phyloP scores from a whole-genome alignment of 2,329 filamentous ascomycete genomes.

The Mycosphaerella sp. region DNA sequence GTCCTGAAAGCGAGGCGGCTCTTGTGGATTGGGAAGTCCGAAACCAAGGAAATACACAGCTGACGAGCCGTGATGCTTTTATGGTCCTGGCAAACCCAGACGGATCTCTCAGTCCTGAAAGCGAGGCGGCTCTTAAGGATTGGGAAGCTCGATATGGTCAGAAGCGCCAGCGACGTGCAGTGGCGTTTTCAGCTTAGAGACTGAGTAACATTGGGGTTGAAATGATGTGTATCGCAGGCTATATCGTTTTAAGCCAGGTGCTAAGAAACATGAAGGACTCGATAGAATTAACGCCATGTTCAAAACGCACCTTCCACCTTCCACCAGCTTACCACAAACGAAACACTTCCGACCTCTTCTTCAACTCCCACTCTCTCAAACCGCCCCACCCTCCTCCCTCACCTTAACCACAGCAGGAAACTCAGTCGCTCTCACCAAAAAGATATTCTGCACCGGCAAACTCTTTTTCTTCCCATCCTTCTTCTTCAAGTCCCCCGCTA shows the following conservation, averaged over 20 bases:
- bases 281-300: too few relatives aligned
- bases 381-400: not conserved
- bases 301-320: too few relatives aligned
- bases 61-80: too few relatives aligned
- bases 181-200: not conserved
- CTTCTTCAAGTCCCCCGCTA: not conserved
- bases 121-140: not conserved
- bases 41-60: too few relatives aligned
- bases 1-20: not conserved
- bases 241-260: too few relatives aligned
- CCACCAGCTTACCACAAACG: too few relatives aligned
- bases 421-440: constrained; percentile 7
- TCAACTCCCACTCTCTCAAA: too few relatives aligned
- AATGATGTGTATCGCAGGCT: too few relatives aligned
- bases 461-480: not conserved
- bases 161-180: not conserved
- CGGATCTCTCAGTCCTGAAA: not conserved
- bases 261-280: too few relatives aligned
- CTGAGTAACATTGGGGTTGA: too few relatives aligned
- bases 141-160: not conserved
- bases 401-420: constrained; percentile 8
- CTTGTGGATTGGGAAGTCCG: not conserved
- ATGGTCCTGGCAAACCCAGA: too few relatives aligned
- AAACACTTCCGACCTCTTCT: too few relatives aligned
- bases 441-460: constrained; percentile 10